These are phyloP conservation scores for Cladosporium colombiae DNA, from an alignment of 2,329 filamentous ascomycete species.

Conservation along the genomic window DNA sequence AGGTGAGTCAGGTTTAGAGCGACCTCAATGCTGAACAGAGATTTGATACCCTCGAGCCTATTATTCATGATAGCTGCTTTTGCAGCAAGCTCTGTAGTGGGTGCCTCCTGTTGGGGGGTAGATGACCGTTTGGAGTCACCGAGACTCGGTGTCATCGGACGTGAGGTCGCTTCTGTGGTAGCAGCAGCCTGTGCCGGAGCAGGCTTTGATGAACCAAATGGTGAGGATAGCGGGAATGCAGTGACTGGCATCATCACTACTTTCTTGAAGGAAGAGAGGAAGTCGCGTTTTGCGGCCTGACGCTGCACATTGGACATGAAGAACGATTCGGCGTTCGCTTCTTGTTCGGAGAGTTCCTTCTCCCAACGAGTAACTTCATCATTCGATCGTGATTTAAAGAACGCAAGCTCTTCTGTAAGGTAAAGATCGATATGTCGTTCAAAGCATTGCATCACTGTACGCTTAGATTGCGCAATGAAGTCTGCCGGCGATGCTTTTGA, in stretches of 20 bases:
- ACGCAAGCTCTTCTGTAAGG: conserved; percentile 84
- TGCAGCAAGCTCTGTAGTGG: conserved; percentile 87
- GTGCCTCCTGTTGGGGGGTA: conserved; percentile 60
- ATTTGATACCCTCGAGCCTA: conserved; percentile 89
- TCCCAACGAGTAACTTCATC: conserved; percentile 83
- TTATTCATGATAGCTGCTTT: conserved; percentile 98
- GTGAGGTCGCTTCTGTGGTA: conserved; percentile 18
- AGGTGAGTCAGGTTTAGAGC: conserved; percentile 85
- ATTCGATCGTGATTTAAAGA: conserved; percentile 76
- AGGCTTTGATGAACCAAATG: conserved; percentile 43
- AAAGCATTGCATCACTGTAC: conserved; percentile 72
- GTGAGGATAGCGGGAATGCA: conserved; percentile 64
- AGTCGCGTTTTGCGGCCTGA: conserved; percentile 94
- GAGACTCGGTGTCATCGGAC: conserved; percentile 33
- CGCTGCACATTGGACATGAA: conserved; percentile 95
- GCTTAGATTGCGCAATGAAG: conserved; percentile 65
- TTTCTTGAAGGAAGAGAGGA: conserved; percentile 94
- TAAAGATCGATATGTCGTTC: conserved; percentile 94
- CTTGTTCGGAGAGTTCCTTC: conserved; percentile 85
- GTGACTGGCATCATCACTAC: conserved; percentile 99
- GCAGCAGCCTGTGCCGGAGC: conserved; percentile 26
- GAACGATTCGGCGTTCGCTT: conserved; percentile 86
- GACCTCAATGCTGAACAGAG: conserved; percentile 93
- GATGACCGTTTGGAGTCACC: conserved; percentile 30
- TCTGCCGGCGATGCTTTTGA: conserved; percentile 63